phyloP scores from a whole-genome alignment of 352 stramenopile genomes.

The Pelagophyceae sp. region DNA sequence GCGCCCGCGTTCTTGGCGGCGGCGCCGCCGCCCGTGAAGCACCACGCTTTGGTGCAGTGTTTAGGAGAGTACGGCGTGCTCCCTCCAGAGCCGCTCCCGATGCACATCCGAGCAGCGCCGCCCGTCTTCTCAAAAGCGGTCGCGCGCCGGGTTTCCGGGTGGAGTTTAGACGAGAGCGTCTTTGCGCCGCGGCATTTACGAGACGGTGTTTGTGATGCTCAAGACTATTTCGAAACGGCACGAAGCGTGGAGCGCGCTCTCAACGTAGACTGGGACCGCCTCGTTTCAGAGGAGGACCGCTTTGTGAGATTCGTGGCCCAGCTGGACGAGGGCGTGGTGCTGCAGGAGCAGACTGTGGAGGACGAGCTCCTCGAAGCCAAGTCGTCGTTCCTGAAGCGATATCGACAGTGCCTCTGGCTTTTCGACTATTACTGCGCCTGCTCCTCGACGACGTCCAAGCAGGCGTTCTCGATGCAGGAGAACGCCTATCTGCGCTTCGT shows the following conservation, averaged over 20 bases:
- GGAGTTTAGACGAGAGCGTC: slow-evolving; percentile 10
- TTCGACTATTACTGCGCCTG: slow-evolving; percentile 24
- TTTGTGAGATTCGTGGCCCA: slow-evolving; percentile 11
- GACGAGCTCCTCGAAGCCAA: slow-evolving; percentile 18
- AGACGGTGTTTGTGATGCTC: background rate
- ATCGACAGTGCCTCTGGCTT: background rate
- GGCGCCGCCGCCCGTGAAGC: slow-evolving; percentile 6
- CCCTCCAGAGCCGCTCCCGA: slow-evolving; percentile 5
- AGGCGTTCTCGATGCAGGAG: slow-evolving; percentile 19
- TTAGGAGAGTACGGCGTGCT: slow-evolving; percentile 15
- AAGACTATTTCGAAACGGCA: slow-evolving; percentile 13
- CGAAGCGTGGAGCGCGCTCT: slow-evolving; percentile 14
- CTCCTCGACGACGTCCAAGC: slow-evolving; percentile 1
- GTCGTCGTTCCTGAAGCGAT: slow-evolving; percentile 5
- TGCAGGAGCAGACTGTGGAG: slow-evolving; percentile 11
- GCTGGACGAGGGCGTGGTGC: slow-evolving; percentile 13
- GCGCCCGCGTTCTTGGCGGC: no score
- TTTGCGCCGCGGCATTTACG: slow-evolving; percentile 9
- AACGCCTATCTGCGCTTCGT: slow-evolving; percentile 9
- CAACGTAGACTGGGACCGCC: slow-evolving; percentile 5
- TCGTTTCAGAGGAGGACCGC: slow-evolving; percentile 4
- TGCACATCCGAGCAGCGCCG: background rate
- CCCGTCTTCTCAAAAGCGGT: background rate
- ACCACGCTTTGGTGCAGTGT: slow-evolving; percentile 14
- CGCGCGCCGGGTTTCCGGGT: background rate